Conservation (phyloP, 1,284 basidiomycete genomes). For the Bjerkandera adusta region DNA sequence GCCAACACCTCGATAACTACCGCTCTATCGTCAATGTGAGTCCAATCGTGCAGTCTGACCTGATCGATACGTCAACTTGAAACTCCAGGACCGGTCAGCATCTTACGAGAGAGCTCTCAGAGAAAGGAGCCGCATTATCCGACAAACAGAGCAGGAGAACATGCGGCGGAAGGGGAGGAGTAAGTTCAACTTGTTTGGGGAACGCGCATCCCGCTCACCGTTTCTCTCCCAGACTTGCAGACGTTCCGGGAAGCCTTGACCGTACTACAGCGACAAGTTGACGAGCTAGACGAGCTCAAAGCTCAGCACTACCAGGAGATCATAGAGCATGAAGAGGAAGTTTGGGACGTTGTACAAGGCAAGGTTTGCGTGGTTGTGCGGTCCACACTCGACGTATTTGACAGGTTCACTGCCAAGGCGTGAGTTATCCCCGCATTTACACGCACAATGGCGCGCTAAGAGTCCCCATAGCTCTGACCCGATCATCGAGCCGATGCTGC, state of each 20-base stretch:
- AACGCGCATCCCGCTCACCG: conserved; percentile 3
- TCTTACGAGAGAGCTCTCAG: conserved; percentile 77
- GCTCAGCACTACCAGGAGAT: conserved; percentile 83
- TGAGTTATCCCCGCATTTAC: conserved; percentile 39
- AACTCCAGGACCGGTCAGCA: conserved; percentile 67
- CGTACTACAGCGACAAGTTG: conserved; percentile 85
- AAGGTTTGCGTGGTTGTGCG: conserved; percentile 81
- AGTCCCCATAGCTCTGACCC: conserved; percentile 70
- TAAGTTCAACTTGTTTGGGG: conserved; percentile 37
- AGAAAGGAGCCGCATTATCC: conserved; percentile 84
- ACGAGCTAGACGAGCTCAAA: conserved; percentile 83
- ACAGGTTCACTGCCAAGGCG: conserved; percentile 87
- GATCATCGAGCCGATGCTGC: conserved; percentile 86
- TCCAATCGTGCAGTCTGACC: conserved; percentile 13
- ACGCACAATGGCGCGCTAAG: conserved; percentile 7
- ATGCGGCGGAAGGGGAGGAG: conserved; percentile 85
- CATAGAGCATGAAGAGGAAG: conserved; percentile 88
- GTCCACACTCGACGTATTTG: conserved; percentile 80
- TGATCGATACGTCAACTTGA: background rate
- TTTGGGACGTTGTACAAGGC: conserved; percentile 87
- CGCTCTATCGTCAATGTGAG: conserved; percentile 68
- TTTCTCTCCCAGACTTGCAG: conserved; percentile 64
- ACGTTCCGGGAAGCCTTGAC: conserved; percentile 82
- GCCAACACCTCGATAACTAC: conserved; percentile 84
- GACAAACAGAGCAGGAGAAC: conserved; percentile 86